phyloP scores from a whole-genome alignment of 441 rosid genomes.

The Populus hybrid region DNA sequence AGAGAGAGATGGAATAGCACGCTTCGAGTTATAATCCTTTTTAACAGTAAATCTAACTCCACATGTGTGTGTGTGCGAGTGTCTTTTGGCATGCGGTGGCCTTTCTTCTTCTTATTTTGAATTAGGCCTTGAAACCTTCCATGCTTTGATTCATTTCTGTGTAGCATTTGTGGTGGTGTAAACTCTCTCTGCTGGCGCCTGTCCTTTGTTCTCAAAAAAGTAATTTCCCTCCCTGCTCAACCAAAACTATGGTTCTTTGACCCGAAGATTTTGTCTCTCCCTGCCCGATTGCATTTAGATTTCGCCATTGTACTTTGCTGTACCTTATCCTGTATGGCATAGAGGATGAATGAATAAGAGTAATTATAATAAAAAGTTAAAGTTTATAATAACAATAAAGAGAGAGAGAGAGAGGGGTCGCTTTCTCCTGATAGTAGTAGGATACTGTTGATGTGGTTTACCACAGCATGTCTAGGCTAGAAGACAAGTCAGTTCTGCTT shows the following conservation, averaged over 20 bases:
- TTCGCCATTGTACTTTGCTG: not conserved
- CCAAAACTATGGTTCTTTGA: not conserved
- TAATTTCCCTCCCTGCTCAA: not conserved
- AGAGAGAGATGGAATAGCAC: slow-evolving; percentile 19
- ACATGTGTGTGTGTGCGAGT: too few species aligned
- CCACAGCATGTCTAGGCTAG: slow-evolving; percentile 17
- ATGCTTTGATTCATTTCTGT: not conserved
- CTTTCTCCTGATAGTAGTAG: slow-evolving; percentile 22
- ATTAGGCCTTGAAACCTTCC: too few species aligned
- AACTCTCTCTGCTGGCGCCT: not conserved
- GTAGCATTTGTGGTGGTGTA: not conserved
- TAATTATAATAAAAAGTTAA: not conserved
- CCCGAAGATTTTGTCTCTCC: not conserved
- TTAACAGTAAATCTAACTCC: too few species aligned
- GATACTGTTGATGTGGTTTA: slow-evolving; percentile 1
- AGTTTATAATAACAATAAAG: not conserved
- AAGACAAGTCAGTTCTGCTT: slow-evolving; percentile 23
- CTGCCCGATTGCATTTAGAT: not conserved
- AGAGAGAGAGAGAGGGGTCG: slow-evolving; percentile 7
- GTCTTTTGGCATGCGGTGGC: too few species aligned
- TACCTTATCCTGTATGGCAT: not conserved
- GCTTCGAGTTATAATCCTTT: slow-evolving; percentile 20
- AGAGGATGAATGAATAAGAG: not conserved
- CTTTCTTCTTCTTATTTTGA: too few species aligned
- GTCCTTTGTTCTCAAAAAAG: slow-evolving; percentile 1